Evolutionary conservation across 352 stramenopile genomes (phyloP), one percentile per base, ranked within the genome.

Genomic region (Sclerospora graminicola): DNA sequence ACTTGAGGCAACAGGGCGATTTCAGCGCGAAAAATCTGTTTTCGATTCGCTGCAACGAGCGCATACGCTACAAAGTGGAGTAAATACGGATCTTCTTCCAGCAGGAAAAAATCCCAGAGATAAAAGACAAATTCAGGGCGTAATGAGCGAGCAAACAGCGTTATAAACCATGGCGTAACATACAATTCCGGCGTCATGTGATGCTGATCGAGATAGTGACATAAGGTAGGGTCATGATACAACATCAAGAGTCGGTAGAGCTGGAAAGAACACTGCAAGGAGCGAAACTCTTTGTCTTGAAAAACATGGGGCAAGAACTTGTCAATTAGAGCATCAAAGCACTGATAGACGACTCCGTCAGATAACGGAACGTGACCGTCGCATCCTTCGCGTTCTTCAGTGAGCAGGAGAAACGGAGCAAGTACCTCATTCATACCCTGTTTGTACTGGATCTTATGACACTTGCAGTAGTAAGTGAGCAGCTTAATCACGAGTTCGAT

Each of bases 351-450:
- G 30, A 81, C 66, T 1, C 74, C 59, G 8, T 89, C 78, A 0
- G 79, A 50, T 50, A 88, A 42, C 13, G 60, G 51, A 9, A 54
- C 51, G 11, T 40, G 45, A 11, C 60, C 48, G 21, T 71, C 57
- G n/a, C 10, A 23, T 6, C 40, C 46, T 24, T 53, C 39, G 11
- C 46, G 43, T 28, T 41, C 32, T 30, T 69, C 59, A 4, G 59
- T 69, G 21, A 95, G 68, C 38, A 95, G 63, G 18, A 97, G 45
- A 46, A 97, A 96, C 1, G 89, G 89, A 11, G 89, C 88, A 5
- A 97, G 60, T 34, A 96, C 83, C 56, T 97, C 89, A 57, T 97
- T 96, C 86, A 97, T 93, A 13, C 89, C 89, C 62, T 97, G 87
- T 42, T 97, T 97, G 80, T 97, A 97, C 15, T 65, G 57, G 41